These are phyloP conservation scores for Jacaranda copaia DNA, from an alignment of 257 asterid species.

Conservation along the genomic window DNA sequence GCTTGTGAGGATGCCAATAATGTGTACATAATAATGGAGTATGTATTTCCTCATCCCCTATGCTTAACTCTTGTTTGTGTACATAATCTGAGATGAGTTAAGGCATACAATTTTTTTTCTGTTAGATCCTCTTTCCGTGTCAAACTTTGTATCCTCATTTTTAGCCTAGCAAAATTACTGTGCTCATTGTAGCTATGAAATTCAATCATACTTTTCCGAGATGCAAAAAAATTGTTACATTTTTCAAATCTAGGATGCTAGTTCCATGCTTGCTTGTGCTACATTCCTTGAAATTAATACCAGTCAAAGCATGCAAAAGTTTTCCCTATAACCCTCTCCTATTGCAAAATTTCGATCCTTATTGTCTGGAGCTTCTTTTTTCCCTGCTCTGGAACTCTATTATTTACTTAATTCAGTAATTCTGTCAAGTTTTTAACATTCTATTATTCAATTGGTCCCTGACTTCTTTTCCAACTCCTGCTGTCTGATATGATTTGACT, in stretches of 20 bases:
- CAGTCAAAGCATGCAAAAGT: background rate
- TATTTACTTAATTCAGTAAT: too few relatives aligned
- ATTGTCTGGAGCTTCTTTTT: background rate
- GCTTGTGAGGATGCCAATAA: conserved; percentile 93
- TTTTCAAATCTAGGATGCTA: background rate
- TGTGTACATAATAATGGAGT: conserved; percentile 95
- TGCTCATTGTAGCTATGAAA: conserved; percentile 12
- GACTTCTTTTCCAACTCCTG: too few relatives aligned
- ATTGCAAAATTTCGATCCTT: background rate
- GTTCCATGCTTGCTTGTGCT: background rate
- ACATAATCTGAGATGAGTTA: conserved; percentile 1
- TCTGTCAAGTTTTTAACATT: too few relatives aligned
- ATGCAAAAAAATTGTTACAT: background rate
- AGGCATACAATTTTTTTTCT: conserved; percentile 13
- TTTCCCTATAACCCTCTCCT: background rate
- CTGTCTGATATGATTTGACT: too few relatives aligned
- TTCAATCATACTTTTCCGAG: background rate
- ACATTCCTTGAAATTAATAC: background rate
- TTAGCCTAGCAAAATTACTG: background rate
- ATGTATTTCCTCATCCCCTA: conserved; percentile 52
- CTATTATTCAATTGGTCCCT: too few relatives aligned
- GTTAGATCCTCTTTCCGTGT: background rate
- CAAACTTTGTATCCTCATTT: conserved; percentile 8
- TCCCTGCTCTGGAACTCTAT: too few relatives aligned
- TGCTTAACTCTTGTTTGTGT: conserved; percentile 28